These are phyloP conservation scores for Microdochium trichocladiopsis DNA, from an alignment of 2,329 filamentous ascomycete genomes.

Conservation along the genomic window DNA sequence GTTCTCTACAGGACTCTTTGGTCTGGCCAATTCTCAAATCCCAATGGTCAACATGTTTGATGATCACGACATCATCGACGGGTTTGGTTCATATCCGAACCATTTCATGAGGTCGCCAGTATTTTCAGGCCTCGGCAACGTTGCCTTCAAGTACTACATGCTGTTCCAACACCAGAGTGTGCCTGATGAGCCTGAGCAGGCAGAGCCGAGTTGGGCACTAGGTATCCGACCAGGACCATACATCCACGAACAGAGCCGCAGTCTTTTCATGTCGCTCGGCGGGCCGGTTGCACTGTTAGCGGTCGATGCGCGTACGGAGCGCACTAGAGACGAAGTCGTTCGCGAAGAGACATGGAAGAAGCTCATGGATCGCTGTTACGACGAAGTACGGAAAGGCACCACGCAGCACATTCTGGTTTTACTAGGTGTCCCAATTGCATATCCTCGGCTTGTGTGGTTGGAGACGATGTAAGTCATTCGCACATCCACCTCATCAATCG, in stretches of 20 bases:
- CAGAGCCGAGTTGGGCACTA: constrained; percentile 88
- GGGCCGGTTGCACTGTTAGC: constrained; percentile 74
- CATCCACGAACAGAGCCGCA: constrained; percentile 79
- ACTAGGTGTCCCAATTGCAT: constrained; percentile 76
- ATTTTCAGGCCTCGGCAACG: constrained; percentile 79
- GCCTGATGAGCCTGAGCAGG: constrained; percentile 67
- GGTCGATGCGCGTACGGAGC: constrained; percentile 85
- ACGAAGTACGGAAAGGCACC: constrained; percentile 74
- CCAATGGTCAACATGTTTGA: constrained; percentile 99
- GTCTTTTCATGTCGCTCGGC: constrained; percentile 78
- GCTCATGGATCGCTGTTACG: constrained; percentile 78
- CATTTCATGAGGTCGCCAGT: constrained; percentile 87
- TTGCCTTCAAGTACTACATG: constrained; percentile 98
- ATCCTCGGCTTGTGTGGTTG: constrained; percentile 68
- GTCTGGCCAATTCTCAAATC: constrained; percentile 88
- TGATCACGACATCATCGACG: constrained; percentile 88
- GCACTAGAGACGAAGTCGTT: constrained; percentile 76
- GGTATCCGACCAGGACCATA: constrained; percentile 79
- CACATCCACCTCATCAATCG: background rate
- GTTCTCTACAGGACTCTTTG: constrained; percentile 94
- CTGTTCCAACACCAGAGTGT: constrained; percentile 96
- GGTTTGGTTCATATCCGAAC: constrained; percentile 88
- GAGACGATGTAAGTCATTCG: constrained; percentile 63
- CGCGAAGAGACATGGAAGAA: constrained; percentile 76
- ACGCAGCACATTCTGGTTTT: constrained; percentile 88